phyloP scores from a whole-genome alignment of 192 early-diverging fungal genomes.

The Lobosporangium transversale region DNA sequence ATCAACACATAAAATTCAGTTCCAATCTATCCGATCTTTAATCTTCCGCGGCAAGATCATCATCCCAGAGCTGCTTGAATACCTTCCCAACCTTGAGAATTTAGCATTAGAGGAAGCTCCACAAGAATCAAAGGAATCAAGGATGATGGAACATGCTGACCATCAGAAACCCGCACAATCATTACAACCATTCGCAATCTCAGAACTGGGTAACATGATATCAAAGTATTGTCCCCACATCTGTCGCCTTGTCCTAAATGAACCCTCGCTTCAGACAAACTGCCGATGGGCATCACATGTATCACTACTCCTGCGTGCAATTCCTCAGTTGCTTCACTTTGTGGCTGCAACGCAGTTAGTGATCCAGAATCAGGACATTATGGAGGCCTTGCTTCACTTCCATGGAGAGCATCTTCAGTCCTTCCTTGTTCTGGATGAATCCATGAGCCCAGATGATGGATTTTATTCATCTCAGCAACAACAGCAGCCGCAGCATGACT shows the following conservation, averaged over 20 bases:
- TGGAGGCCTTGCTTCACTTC: constrained; percentile 4
- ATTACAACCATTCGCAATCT: background rate
- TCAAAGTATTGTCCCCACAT: constrained; percentile 1
- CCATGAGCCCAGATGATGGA: background rate
- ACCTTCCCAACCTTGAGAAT: constrained; percentile 21
- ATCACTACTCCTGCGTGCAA: background rate
- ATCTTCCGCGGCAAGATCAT: constrained; percentile 13
- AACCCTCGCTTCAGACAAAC: constrained; percentile 1
- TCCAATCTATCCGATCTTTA: constrained; percentile 19
- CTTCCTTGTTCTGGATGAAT: constrained; percentile 2
- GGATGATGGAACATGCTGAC: too few species aligned
- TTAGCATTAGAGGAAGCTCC: constrained; percentile 4
- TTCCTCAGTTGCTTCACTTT: constrained; percentile 12
- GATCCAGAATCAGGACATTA: background rate
- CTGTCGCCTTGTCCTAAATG: background rate
- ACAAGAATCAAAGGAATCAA: background rate
- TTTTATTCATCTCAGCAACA: constrained; percentile 5
- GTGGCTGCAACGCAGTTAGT: background rate
- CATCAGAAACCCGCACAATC: background rate
- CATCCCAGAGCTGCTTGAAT: constrained; percentile 10
- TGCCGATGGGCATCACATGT: background rate
- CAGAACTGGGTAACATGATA: background rate
- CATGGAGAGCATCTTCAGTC: constrained; percentile 5
- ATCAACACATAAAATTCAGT: background rate
- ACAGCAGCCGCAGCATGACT: background rate